phyloP scores from a whole-genome alignment of 2,329 filamentous ascomycete genomes.

The Pseudocercospora fijiensis region DNA sequence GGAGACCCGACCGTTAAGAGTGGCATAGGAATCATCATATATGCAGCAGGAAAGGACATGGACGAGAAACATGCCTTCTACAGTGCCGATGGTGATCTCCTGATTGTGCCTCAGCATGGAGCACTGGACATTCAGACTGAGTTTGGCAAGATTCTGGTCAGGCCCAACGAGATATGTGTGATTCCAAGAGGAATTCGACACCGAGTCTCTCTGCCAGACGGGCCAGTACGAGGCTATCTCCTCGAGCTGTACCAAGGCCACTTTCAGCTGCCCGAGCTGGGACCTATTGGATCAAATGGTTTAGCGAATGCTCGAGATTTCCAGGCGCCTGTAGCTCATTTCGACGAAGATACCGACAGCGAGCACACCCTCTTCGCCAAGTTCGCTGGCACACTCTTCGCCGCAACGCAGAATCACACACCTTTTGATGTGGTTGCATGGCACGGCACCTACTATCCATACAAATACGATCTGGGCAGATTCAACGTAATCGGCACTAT shows the following conservation, averaged over 20 bases:
- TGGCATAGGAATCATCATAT: slow-evolving; percentile 78
- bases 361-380: slow-evolving; percentile 62
- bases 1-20: slow-evolving; percentile 77
- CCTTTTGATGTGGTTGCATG: slow-evolving; percentile 72
- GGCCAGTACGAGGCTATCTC: slow-evolving; percentile 64
- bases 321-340: slow-evolving; percentile 59
- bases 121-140: slow-evolving; percentile 67
- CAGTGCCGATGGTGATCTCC: slow-evolving; percentile 70
- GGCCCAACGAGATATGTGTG: slow-evolving; percentile 66
- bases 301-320: slow-evolving; percentile 67
- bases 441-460: slow-evolving; percentile 67
- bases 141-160: slow-evolving; percentile 62
- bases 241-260: slow-evolving; percentile 65
- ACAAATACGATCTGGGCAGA: slow-evolving; percentile 59
- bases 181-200: slow-evolving; percentile 67
- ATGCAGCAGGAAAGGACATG: slow-evolving; percentile 78
- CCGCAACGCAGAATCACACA: slow-evolving; percentile 61
- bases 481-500: slow-evolving; percentile 59
- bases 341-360: slow-evolving; percentile 55
- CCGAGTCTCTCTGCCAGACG: slow-evolving; percentile 59
- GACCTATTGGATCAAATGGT: slow-evolving; percentile 64
- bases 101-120: slow-evolving; percentile 66
- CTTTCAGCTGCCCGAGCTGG: slow-evolving; percentile 66
- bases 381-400: slow-evolving; percentile 61
- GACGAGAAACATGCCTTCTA: slow-evolving; percentile 72